Evolutionary conservation across 2,329 filamentous ascomycete genomes (phyloP).

Genomic region (Leptographium galeiforme): DNA sequence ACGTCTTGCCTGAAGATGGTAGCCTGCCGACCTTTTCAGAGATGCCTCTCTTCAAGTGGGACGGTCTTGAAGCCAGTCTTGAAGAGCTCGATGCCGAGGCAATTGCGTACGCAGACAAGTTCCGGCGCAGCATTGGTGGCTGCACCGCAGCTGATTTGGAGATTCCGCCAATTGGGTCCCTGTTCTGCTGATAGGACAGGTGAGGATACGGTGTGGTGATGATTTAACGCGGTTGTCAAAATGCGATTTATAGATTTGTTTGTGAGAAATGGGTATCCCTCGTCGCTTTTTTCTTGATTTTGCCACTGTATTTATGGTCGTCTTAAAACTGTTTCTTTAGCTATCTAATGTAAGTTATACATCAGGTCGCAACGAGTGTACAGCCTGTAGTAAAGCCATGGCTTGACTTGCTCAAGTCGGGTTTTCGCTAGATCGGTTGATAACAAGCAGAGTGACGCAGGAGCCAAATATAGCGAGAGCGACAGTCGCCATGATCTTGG

Average conservation of each 20-base stretch:
- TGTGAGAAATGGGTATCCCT: not conserved
- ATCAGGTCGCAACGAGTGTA: too few relatives aligned
- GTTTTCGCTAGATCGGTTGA: conserved; percentile 24
- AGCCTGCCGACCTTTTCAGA: conserved; percentile 28
- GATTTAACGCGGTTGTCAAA: not conserved
- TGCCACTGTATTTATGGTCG: too few relatives aligned
- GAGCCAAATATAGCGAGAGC: conserved; percentile 51
- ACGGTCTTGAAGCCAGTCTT: conserved; percentile 36
- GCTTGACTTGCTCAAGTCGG: not conserved
- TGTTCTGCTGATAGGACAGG: conserved; percentile 7
- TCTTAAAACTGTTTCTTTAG: too few relatives aligned
- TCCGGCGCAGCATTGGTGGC: conserved; percentile 53
- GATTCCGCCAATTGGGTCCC: conserved; percentile 5
- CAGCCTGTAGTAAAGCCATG: too few relatives aligned
- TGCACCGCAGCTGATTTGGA: conserved; percentile 32
- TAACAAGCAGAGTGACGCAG: conserved; percentile 47
- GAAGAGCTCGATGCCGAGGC: conserved; percentile 29
- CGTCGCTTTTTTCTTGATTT: too few relatives aligned
- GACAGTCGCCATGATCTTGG: conserved; percentile 47
- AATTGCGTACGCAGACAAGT: conserved; percentile 39
- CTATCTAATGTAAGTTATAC: too few relatives aligned
- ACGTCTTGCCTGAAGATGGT: conserved; percentile 31
- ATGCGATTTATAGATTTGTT: not conserved
- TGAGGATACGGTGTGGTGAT: not conserved
- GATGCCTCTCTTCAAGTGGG: conserved; percentile 50